A percentile compares a stretch with the other conserved stretches of the same genome.
These are phyloP conservation scores for Marvania coccoides DNA, from an alignment of 139 green algal genomes.

Conservation along the genomic window DNA sequence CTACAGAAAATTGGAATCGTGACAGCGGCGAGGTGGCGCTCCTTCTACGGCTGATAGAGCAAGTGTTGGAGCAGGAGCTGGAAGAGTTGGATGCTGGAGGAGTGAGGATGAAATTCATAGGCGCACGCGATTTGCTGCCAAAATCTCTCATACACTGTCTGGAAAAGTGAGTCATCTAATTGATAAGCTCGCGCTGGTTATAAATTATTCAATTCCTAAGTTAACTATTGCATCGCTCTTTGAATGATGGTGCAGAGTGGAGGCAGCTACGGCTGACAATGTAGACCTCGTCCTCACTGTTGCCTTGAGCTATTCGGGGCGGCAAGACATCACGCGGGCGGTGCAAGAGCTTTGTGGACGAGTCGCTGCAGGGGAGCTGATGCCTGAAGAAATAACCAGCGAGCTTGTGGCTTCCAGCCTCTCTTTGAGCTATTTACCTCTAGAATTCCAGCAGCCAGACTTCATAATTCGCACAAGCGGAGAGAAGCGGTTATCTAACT, in stretches of 20 bases:
- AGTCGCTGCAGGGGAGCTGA: slow-evolving; percentile 25
- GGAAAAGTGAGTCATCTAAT: background rate
- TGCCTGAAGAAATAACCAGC: slow-evolving; percentile 9
- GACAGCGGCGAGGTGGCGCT: slow-evolving; percentile 25
- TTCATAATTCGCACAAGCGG: slow-evolving; percentile 58
- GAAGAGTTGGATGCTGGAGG: slow-evolving; percentile 1
- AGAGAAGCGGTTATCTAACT: slow-evolving; percentile 63
- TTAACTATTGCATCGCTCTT: background rate
- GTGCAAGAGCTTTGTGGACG: slow-evolving; percentile 20
- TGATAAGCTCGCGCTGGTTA: background rate
- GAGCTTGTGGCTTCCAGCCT: slow-evolving; percentile 5
- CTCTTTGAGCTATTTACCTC: slow-evolving; percentile 6
- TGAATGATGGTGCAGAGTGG: slow-evolving; percentile 1
- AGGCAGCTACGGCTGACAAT: slow-evolving; percentile 38
- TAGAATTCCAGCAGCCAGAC: slow-evolving; percentile 38
- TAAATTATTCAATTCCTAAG: background rate
- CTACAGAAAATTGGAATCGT: slow-evolving; percentile 55
- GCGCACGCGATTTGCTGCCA: slow-evolving; percentile 26
- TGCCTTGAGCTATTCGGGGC: slow-evolving; percentile 51
- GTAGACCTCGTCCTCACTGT: slow-evolving; percentile 37
- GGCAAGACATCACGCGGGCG: slow-evolving; percentile 48
- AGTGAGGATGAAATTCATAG: slow-evolving; percentile 45
- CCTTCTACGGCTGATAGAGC: slow-evolving; percentile 47
- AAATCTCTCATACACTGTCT: slow-evolving; percentile 16
- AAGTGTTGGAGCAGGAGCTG: slow-evolving; percentile 24